Evolutionary conservation across 176 grass and related monocot genomes (phyloP), one percentile per base, ranked within the genome.

Genomic region (Cocos nucifera): DNA sequence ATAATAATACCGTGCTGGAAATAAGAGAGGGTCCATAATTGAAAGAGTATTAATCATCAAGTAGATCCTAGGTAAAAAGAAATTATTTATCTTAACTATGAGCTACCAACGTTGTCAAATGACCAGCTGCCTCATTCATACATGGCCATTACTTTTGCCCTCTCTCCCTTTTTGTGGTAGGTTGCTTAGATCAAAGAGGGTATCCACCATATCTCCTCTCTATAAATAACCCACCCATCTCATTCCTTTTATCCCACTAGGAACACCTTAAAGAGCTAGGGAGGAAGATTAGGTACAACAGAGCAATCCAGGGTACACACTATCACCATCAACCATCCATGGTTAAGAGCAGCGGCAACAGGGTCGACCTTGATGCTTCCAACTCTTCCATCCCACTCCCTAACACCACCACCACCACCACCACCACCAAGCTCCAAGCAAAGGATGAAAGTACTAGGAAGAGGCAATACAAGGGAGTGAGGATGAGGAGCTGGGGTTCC

Each of bases 221-320:
- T 90, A 90, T 90, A 95, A 71, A 66, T 84, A 64, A n/a, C 18
- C 54, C 70, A 58, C 54, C 61, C 51, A 25, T 17, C 20, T 71
- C 77, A 56, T 77, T 24, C 76, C 67, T 29, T 22, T 50, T 21
- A 39, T 17, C 24, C 22, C 4, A 29, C 21, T 27, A 17, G 16
- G 59, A 66, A 3, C 54, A 32, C 54, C 57, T 2, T 1, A 12
- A 14, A 14, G 35, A 12, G 35, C 1, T 44, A 9, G 32, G 9
- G 32, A 35, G 32, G 8, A 44, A 44, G 35, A 44, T 44, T 44
- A 44, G 35, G 10, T 12, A 19, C 28, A 35, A 17, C 17, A n/a
- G 5, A 56, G 63, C n/a, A 50, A 32, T 19, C 35, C 67, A 64
- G 56, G 14, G 52, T 50, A 17, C 12, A 51, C 39, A 63, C 65